phyloP scores from a whole-genome alignment of 331 rosid species.

The Rosa hybrid region DNA sequence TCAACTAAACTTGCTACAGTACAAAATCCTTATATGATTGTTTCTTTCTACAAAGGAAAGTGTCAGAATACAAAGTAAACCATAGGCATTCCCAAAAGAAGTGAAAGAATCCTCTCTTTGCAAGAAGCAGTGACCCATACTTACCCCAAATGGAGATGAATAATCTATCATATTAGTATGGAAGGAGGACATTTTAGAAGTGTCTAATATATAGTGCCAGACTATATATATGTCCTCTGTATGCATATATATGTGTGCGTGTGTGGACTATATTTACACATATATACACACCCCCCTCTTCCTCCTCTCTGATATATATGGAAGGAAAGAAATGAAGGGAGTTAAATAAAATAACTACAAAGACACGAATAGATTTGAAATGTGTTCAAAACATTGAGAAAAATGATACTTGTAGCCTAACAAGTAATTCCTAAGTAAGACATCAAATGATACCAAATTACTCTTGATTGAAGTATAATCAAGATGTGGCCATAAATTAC shows the following conservation, averaged over 20 bases:
- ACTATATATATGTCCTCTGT: no score
- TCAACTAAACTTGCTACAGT: neutral
- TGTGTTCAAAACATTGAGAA: neutral
- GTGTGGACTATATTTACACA: no score
- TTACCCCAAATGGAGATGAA: neutral
- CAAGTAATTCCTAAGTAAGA: neutral
- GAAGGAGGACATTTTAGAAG: neutral
- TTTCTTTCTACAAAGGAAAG: neutral
- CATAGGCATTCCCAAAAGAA: neutral
- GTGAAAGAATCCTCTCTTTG: neutral
- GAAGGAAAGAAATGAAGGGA: neutral
- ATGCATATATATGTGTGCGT: no score
- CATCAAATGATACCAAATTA: slow-evolving; percentile 28
- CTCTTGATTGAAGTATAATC: neutral
- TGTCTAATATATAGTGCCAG: no score
- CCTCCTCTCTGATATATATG: no score
- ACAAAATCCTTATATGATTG: neutral
- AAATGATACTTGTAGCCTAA: slow-evolving; percentile 7
- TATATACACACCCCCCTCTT: no score
- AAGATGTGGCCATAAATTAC: slow-evolving; percentile 10
- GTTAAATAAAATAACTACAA: neutral
- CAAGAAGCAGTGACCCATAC: neutral
- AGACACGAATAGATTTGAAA: neutral
- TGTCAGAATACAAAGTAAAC: neutral
- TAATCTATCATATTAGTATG: neutral